Evolutionary conservation across 805 yeast genomes (phyloP), one percentile per base, ranked within the genome.

Genomic region (Candida tammaniensis): DNA sequence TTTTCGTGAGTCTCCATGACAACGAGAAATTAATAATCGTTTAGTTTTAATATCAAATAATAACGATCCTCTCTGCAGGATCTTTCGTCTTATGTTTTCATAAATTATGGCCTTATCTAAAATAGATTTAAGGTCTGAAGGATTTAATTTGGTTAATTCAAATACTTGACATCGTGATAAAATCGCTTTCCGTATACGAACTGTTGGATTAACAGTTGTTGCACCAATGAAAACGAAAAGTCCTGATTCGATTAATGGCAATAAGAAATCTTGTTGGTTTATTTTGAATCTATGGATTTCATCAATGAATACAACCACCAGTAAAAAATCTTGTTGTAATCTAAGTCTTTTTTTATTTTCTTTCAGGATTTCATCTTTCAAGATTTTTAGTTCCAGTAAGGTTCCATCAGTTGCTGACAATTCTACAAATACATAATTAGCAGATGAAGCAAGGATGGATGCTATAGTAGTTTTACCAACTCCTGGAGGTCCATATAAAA

Each of bases 401-500:
- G 86, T 80, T 29, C 81, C 75, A 35, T 78, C 73, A 0, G 97
- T 86, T 0, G 97, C 98, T 35, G 95, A 85, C 27, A 88, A 62
- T 56, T 89, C 97, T 3, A 85, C 70, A 52, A 87, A 80, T 28
- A 80, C 65, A 29, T 78, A 66, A 27, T 68, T 64, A 2, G 77
- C 61, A n/a, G 67, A 60, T 11, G 60, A 51, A 0, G 88, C 80
- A n/a, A 84, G 59, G 22, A 82, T 72, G 25, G 72, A 46, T 0
- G 95, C 93, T 17, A 93, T 54, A 0, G 96, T 82, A 0, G 98
- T 93, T 53, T 93, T 93, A 69, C 93, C 91, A 3, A 87, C 89
- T 0, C 98, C 98, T 2, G 97, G 95, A 1, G 95, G 95, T 0
- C 99, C 99, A 85, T 93, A 84, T 4, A 93, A 61, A 2, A 93